Conservation (phyloP, 2,329 filamentous ascomycete genomes). For the Beauveria scarabaeidicola region DNA sequence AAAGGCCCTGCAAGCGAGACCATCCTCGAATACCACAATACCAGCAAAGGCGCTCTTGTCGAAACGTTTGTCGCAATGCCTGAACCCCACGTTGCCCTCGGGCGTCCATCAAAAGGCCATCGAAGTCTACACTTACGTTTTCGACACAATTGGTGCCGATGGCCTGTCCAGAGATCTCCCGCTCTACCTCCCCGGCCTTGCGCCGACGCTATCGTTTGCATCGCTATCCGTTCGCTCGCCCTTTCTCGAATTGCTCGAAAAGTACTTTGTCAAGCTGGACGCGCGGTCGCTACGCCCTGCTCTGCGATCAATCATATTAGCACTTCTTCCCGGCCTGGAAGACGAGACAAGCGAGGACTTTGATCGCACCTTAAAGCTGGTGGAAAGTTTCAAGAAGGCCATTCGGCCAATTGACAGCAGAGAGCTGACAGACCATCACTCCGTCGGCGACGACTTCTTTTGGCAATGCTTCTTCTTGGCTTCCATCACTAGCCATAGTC, state of each 20-base stretch:
- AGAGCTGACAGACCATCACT: slow-evolving; percentile 43
- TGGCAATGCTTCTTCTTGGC: slow-evolving; percentile 98
- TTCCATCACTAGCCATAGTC: slow-evolving; percentile 78
- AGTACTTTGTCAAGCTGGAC: slow-evolving; percentile 65
- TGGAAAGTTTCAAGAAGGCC: slow-evolving; percentile 67
- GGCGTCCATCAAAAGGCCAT: slow-evolving; percentile 96
- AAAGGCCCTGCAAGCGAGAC: slow-evolving; percentile 81
- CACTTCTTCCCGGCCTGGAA: slow-evolving; percentile 84
- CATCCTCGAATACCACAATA: slow-evolving; percentile 60
- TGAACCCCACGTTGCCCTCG: slow-evolving; percentile 86
- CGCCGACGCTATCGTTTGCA: slow-evolving; percentile 85
- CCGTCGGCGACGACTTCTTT: slow-evolving; percentile 73
- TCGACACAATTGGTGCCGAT: slow-evolving; percentile 74
- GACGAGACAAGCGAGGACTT: slow-evolving; percentile 98
- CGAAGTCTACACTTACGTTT: slow-evolving; percentile 87
- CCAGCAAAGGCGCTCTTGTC: slow-evolving; percentile 78
- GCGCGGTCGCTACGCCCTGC: slow-evolving; percentile 69
- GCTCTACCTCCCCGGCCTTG: slow-evolving; percentile 82
- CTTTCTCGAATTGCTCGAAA: slow-evolving; percentile 77
- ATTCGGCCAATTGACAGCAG: slow-evolving; percentile 48
- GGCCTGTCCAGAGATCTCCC: slow-evolving; percentile 73
- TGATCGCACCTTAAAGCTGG: slow-evolving; percentile 69
- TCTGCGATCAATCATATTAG: slow-evolving; percentile 80
- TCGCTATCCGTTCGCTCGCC: slow-evolving; percentile 82
- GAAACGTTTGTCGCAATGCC: slow-evolving; percentile 86